A percentile compares a stretch with the other conserved stretches of the same genome.
These are phyloP conservation scores for Lentinula aciculospora DNA, from an alignment of 768 basidiomycete genomes.

Conservation along the genomic window DNA sequence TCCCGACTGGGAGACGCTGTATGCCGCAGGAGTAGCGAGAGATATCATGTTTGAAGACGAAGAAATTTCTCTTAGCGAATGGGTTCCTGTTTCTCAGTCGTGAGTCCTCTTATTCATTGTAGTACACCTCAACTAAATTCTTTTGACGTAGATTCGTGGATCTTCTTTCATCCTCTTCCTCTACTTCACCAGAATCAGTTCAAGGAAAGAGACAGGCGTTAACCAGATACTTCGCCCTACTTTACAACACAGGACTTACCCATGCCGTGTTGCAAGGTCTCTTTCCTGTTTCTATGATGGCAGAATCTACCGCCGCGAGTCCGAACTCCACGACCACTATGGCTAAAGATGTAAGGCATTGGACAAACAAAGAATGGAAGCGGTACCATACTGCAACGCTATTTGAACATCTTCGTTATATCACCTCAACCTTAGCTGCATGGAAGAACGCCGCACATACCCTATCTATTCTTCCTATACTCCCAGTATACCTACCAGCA, in stretches of 20 bases:
- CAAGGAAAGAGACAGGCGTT: constrained; percentile 35
- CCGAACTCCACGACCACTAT: background rate
- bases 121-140: background rate
- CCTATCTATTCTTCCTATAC: constrained; percentile 32
- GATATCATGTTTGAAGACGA: constrained; percentile 53
- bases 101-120: constrained; percentile 22
- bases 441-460: constrained; percentile 26
- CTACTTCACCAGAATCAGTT: constrained; percentile 14
- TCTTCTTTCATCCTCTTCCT: constrained; percentile 24
- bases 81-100: constrained; percentile 54
- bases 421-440: constrained; percentile 17
- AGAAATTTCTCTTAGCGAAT: constrained; percentile 40
- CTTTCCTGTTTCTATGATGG: constrained; percentile 28
- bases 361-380: background rate
- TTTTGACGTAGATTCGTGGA: constrained; percentile 25
- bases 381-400: constrained; percentile 12
- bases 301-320: background rate
- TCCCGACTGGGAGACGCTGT: constrained; percentile 60
- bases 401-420: constrained; percentile 7
- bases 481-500: constrained; percentile 52
- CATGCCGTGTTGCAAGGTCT: constrained; percentile 41
- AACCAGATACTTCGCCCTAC: constrained; percentile 50
- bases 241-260: constrained; percentile 43
- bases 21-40: constrained; percentile 51
- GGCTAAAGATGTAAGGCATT: background rate